These are phyloP conservation scores for Mycena vitilis DNA, from an alignment of 768 basidiomycete genomes.

Conservation along the genomic window DNA sequence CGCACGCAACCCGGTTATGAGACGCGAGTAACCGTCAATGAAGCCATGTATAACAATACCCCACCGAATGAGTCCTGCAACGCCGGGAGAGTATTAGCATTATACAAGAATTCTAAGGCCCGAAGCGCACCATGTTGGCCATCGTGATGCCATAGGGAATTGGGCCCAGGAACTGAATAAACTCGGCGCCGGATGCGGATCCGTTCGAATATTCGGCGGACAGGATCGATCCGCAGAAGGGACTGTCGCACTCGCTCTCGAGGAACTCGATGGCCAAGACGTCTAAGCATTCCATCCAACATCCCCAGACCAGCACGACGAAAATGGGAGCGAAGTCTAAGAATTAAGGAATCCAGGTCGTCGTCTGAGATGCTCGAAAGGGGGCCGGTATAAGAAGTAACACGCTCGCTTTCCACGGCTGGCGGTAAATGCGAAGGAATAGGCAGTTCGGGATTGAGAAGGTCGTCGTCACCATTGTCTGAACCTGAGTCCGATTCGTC, in stretches of 20 bases:
- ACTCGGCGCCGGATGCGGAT: constrained; percentile 34
- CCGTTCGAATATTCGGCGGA: constrained; percentile 31
- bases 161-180: constrained; percentile 45
- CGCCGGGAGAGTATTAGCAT: not conserved
- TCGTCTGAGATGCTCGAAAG: constrained; percentile 6
- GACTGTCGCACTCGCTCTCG: constrained; percentile 29
- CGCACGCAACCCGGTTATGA: constrained; percentile 17
- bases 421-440: constrained; percentile 17
- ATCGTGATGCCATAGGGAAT: constrained; percentile 50
- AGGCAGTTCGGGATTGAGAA: constrained; percentile 18
- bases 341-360: constrained; percentile 28
- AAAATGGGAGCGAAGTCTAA: constrained; percentile 23
- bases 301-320: constrained; percentile 32
- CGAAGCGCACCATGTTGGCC: constrained; percentile 20
- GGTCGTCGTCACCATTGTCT: constrained; percentile 30
- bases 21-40: constrained; percentile 19
- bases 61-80: constrained; percentile 23
- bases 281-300: constrained; percentile 37
- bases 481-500: no score
- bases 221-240: constrained; percentile 34
- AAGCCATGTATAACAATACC: constrained; percentile 24
- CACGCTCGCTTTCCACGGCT: constrained; percentile 7
- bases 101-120: not conserved
- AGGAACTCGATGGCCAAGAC: constrained; percentile 26
- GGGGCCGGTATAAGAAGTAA: constrained; percentile 20